Base-by-base conservation (phyloP, 352 stramenopile genomes). In the Stramenopiles sp. region DNA sequence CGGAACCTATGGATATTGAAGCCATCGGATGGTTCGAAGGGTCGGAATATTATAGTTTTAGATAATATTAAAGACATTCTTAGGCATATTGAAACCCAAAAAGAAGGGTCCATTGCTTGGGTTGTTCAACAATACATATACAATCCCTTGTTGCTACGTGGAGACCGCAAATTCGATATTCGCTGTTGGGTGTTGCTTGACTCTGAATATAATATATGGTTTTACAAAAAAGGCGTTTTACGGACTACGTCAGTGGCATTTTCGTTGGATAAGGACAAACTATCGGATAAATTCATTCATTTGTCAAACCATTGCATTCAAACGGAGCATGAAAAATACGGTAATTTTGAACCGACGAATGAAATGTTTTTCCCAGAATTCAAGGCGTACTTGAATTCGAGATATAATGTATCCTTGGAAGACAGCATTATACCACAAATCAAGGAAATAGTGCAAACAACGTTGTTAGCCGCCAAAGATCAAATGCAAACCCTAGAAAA, bases 161-260 rank as follows among this genome's bases (percentile, higher is more conserved):
- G 71, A 78, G 71, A 78, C 14, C 71, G 71, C 22, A 78, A 78
- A 78, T 78, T 78, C 14, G 71, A 78, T 78, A 78, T 78, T 33
- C 71, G 71, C 14, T 31, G 30, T 33, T 78, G 71, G 71, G 22
- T 78, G 8, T 33, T 78, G 8, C 22, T 78, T 4, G 31, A 33
- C 22, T 33, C 30, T 14, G 22, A 78, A 14, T 78, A 78, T 14
- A 78, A 78, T 31, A 14, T 14, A 33, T 78, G 31, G 30, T 14
- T 78, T 4, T 33, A 78, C 71, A 33, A 78, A 33, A 14, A 78
- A 33, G 71, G 71, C 22, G 71, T 78, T 33, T 33, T 78, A 33
- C 71, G 71, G 1, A 78, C 71, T 78, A 78, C 30, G 8, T 78
- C 71, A 33, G 30, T 31, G 1, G 31, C 71, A 33, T 78, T 78